Evolutionary conservation across 176 grass and related monocot species (phyloP).

Genomic region (Eragrostis nindensis): DNA sequence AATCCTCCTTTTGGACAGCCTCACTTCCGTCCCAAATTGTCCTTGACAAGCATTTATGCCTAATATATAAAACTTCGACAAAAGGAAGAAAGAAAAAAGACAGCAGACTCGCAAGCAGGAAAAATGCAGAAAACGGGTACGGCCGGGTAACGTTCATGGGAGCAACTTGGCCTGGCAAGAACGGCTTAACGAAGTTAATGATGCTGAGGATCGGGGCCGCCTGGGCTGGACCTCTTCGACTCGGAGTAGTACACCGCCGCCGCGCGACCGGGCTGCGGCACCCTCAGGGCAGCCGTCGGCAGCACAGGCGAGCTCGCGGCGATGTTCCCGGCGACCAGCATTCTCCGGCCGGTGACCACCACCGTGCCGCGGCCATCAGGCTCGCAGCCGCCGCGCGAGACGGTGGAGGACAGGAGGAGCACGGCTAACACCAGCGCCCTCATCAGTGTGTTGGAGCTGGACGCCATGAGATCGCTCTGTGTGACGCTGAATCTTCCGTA

Average conservation of each 20-base stretch:
- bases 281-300: background rate
- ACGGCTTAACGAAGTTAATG: conserved; percentile 40
- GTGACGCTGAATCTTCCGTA: background rate
- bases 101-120: background rate
- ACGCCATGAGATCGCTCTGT: conserved; percentile 6
- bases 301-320: background rate
- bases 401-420: conserved; percentile 5
- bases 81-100: background rate
- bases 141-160: background rate
- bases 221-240: conserved; percentile 62
- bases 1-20: too few species aligned
- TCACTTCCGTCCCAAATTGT: too few species aligned
- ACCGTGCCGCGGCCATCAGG: background rate
- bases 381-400: background rate
- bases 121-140: background rate
- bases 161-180: background rate
- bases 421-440: background rate
- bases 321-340: conserved; percentile 27
- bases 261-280: background rate
- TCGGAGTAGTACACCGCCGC: conserved; percentile 10
- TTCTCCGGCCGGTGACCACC: conserved; percentile 17
- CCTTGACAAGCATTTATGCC: background rate
- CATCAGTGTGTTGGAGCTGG: background rate
- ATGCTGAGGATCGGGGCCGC: conserved; percentile 68
- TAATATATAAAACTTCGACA: background rate